Percentiles rank a stretch among this genome's conserved stretches.
phyloP scores from a whole-genome alignment of 2,329 filamentous ascomycete species.

The Westerdykella aurantiaca region DNA sequence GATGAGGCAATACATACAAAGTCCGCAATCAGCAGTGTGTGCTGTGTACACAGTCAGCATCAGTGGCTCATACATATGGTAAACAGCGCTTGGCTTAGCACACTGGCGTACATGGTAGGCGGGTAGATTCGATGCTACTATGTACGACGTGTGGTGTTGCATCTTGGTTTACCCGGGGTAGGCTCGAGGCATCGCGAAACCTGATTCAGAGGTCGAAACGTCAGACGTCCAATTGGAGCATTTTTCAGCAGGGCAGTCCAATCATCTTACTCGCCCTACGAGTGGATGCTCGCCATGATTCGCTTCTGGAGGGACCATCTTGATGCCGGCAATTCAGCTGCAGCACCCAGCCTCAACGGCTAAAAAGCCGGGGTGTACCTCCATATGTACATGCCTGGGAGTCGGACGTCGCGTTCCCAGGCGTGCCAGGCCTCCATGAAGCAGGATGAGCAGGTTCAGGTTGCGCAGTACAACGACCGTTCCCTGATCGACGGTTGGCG shows the following conservation, averaged over 20 bases:
- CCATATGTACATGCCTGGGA: slow-evolving; percentile 2
- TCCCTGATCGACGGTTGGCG: too few relatives aligned
- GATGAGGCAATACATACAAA: too few relatives aligned
- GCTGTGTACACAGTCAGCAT: too few relatives aligned
- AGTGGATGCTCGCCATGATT: slow-evolving; percentile 4
- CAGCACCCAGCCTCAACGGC: slow-evolving; percentile 18
- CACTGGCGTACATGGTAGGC: not conserved
- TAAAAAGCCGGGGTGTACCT: slow-evolving; percentile 12
- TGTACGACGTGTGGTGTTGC: not conserved
- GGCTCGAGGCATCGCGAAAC: not conserved
- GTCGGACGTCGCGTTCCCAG: not conserved
- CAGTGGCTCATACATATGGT: too few relatives aligned
- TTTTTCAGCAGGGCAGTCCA: slow-evolving; percentile 8
- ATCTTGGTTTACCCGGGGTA: not conserved
- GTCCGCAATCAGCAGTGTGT: too few relatives aligned
- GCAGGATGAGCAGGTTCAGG: not conserved
- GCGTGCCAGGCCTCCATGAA: not conserved
- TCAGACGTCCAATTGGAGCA: slow-evolving; percentile 6
- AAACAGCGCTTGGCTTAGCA: too few relatives aligned
- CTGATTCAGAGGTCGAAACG: not conserved
- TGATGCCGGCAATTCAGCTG: slow-evolving; percentile 16
- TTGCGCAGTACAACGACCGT: not conserved
- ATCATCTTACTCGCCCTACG: slow-evolving; percentile 14
- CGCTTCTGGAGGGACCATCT: slow-evolving; percentile 14
- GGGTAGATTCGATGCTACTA: not conserved